Evolutionary conservation across 106 monocot species (phyloP), one percentile per base, ranked within the genome.

Genomic region (Vanilla planifolia): DNA sequence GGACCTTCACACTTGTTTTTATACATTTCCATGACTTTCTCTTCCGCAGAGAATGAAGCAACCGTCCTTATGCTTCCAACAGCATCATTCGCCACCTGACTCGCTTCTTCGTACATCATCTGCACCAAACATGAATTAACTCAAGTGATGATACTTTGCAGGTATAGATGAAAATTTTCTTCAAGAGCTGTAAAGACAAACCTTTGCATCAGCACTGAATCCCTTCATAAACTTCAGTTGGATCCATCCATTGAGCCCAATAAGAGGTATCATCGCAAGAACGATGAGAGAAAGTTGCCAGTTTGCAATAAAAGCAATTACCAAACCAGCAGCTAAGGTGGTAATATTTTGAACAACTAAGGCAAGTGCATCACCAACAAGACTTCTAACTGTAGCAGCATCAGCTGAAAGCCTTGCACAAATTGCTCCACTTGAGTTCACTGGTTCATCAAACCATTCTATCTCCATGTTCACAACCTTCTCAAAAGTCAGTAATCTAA

Each of bases 101-200:
- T 84, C 56, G 84, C 84, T 68, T 79, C 79, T 53, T 84, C 79
- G 65, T 84, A 84, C 84, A 84, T 84, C 55, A 65, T 46, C 84
- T 84, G 59, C 63, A 66, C 8, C 28, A 51, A 60, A 28, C 35
- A 27, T 11, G 29, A 58, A 17, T 15, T n/a, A 16, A 21, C 22
- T 6, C 3, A 14, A 27, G 14, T 14, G 21, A 17, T 6, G 17
- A 4, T n/a, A n/a, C 30, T 30, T 16, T n/a, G 33, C 11, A 28
- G 13, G 5, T 26, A 10, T 14, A 33, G 32, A 9, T 30, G 6
- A n/a, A 17, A 27, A 15, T 10, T 30, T 55, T 55, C 10, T 3
- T 9, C 28, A 30, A 2, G 27, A 15, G 27, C 22, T 3, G 44
- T 2, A 55, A 23, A 37, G 55, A 55, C 58, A 16, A 40, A 85